Conservation (phyloP, 371 early-diverging fungal species). For the Rhizopus sp. region DNA sequence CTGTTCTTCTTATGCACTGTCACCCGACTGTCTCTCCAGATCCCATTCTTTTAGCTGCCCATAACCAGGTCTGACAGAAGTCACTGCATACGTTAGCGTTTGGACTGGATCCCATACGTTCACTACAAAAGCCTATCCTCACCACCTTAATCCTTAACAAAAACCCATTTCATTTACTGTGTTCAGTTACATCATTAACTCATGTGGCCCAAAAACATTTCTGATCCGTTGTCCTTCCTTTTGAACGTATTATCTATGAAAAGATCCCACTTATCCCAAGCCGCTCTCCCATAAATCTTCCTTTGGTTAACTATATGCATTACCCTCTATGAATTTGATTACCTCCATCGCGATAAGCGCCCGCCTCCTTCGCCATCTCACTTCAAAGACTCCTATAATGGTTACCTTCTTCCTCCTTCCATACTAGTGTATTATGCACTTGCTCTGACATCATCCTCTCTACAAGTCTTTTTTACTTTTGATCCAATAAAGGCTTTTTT, state of each 20-base stretch:
- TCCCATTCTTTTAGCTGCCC: slow-evolving; percentile 3
- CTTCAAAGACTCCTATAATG: neutral
- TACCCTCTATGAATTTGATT: neutral
- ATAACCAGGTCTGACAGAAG: neutral
- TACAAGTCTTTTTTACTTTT: no score
- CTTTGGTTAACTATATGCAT: neutral
- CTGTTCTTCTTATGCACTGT: slow-evolving; percentile 1
- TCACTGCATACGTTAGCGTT: slow-evolving; percentile 13
- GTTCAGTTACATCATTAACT: neutral
- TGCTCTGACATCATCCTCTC: no score
- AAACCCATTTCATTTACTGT: neutral
- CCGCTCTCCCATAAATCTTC: neutral
- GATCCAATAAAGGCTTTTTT: no score
- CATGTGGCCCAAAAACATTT: neutral
- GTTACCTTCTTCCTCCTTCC: neutral
- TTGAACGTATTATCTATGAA: neutral
- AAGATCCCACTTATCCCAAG: neutral
- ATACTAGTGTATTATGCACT: no score
- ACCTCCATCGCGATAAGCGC: neutral
- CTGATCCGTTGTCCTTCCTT: neutral
- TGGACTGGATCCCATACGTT: slow-evolving; percentile 4
- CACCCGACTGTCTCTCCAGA: neutral
- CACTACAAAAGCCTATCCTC: neutral
- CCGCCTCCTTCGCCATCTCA: neutral
- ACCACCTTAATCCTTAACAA: neutral